Percentiles rank a stretch among this genome's conserved stretches.
Conservation (phyloP, 352 stramenopile genomes). For the Phytophthora constricta region DNA sequence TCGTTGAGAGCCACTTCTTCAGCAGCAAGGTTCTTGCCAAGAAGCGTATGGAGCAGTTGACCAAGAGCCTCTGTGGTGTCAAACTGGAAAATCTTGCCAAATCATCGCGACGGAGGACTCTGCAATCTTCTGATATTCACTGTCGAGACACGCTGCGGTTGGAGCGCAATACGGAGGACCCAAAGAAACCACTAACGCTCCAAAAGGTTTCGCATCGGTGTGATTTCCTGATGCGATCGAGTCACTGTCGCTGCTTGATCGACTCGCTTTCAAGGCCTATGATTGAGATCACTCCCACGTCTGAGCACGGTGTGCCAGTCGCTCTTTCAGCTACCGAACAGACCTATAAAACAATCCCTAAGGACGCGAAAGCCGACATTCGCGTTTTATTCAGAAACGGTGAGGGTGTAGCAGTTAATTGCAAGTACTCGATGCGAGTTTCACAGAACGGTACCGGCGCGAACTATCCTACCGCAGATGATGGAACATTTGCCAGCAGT, state of each 20-base stretch:
- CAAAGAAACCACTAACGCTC: conserved; percentile 41
- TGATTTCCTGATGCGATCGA: conserved; percentile 83
- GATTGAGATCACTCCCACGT: conserved; percentile 50
- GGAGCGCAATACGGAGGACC: conserved; percentile 44
- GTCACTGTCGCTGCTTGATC: conserved; percentile 64
- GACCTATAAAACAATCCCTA: not conserved
- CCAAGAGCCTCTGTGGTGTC: conserved; percentile 68
- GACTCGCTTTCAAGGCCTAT: conserved; percentile 56
- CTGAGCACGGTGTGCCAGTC: conserved; percentile 7
- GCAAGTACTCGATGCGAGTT: conserved; percentile 51
- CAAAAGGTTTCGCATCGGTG: conserved; percentile 73
- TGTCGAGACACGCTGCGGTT: conserved; percentile 75
- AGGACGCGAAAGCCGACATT: conserved; percentile 36
- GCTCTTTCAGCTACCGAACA: not conserved
- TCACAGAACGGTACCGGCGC: conserved; percentile 19
- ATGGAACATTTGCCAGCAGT: conserved; percentile 49
- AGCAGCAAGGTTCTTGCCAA: conserved; percentile 66
- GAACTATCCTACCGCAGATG: conserved; percentile 29
- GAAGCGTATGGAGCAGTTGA: conserved; percentile 75
- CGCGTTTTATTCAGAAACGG: conserved; percentile 50
- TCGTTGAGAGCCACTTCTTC: conserved; percentile 76
- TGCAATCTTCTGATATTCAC: conserved; percentile 52
- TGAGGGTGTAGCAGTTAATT: conserved; percentile 37
- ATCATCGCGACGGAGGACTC: conserved; percentile 25
- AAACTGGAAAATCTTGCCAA: conserved; percentile 75